Percentiles rank a stretch among this genome's conserved stretches.
phyloP scores from a whole-genome alignment of 2,329 filamentous ascomycete species.

The Colletotrichum sidae region DNA sequence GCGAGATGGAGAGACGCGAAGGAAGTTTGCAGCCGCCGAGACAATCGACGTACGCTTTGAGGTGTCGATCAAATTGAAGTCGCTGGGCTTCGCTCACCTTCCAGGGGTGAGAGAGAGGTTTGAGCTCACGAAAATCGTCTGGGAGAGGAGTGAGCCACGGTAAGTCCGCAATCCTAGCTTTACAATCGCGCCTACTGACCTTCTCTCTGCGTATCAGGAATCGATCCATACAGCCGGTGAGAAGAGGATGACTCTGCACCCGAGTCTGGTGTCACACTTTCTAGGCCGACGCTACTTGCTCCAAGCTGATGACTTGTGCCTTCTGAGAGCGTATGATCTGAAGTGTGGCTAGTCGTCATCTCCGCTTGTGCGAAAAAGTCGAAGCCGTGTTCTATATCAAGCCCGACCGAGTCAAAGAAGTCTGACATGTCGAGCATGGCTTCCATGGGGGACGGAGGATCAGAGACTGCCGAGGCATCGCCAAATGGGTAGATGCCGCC shows the following conservation, averaged over 20 bases:
- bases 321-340: not conserved
- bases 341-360: not conserved
- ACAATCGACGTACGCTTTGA: not conserved
- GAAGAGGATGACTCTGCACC: not conserved
- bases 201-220: constrained; percentile 4
- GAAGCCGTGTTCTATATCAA: constrained; percentile 12
- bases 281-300: not conserved
- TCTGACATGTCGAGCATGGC: constrained; percentile 20
- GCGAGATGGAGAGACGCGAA: constrained; percentile 3
- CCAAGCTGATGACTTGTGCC: not conserved
- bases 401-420: constrained; percentile 9
- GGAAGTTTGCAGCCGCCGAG: constrained; percentile 8
- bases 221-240: not conserved
- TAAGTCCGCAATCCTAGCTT: not conserved
- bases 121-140: constrained; percentile 14
- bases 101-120: constrained; percentile 14
- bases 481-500: not conserved
- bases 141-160: not conserved
- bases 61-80: not conserved
- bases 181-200: not conserved
- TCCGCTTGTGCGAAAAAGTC: constrained; percentile 1
- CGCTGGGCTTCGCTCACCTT: constrained; percentile 1
- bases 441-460: constrained; percentile 8
- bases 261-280: not conserved
- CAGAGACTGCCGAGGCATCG: not conserved